A percentile compares a stretch with the other conserved stretches of the same genome.
These are phyloP conservation scores for Sporothrix variecibatus DNA, from an alignment of 2,329 filamentous ascomycete species.

Conservation along the genomic window DNA sequence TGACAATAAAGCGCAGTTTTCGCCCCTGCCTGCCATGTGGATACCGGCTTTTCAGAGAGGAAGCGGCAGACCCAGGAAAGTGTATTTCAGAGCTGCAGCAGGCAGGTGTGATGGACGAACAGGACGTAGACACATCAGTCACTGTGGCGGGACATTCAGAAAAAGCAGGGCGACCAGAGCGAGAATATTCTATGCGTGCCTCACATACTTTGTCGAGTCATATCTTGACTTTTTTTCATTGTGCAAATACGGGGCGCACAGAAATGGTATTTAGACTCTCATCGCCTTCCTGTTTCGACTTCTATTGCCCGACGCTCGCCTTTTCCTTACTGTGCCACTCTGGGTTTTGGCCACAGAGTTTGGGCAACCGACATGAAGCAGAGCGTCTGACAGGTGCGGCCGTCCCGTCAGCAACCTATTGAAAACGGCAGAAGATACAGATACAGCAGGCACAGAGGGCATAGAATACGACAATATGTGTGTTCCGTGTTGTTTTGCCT, in stretches of 20 bases:
- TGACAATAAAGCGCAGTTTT: neutral
- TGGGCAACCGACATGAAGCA: constrained; percentile 6
- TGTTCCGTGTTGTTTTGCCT: neutral
- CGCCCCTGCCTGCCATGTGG: neutral
- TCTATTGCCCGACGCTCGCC: neutral
- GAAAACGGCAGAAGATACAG: neutral
- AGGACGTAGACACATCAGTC: constrained; percentile 20
- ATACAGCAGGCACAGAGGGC: neutral
- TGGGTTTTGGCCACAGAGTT: neutral
- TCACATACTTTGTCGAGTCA: neutral
- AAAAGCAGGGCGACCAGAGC: constrained; percentile 5
- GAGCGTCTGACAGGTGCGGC: neutral
- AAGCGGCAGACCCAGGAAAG: neutral
- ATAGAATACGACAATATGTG: neutral
- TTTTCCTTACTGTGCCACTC: neutral
- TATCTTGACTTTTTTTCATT: neutral
- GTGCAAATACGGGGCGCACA: neutral
- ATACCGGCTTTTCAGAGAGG: neutral
- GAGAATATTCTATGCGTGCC: neutral
- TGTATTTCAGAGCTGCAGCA: neutral
- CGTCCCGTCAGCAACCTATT: neutral
- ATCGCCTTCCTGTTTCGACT: neutral
- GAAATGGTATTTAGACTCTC: neutral
- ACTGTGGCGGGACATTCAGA: neutral
- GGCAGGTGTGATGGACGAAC: constrained; percentile 9